Conservation (phyloP, 352 stramenopile genomes). For the Globisporangium canariense region DNA sequence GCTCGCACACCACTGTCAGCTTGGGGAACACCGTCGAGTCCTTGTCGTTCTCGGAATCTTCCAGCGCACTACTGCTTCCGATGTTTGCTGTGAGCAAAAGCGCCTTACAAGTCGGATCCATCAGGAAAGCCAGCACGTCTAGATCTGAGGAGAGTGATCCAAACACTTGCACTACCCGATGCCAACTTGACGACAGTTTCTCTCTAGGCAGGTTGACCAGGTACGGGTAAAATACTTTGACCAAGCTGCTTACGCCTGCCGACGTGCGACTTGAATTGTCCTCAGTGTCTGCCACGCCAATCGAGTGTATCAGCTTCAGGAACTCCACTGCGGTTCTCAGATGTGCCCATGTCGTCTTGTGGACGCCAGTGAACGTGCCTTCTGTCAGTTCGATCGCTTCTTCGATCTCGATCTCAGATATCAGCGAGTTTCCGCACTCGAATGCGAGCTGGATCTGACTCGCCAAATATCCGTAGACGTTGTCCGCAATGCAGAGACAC, state of each 20-base stretch:
- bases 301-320: slow-evolving; percentile 15
- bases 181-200: slow-evolving; percentile 38
- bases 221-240: slow-evolving; percentile 75
- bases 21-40: slow-evolving; percentile 26
- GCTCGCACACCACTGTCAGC: slow-evolving; percentile 46
- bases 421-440: slow-evolving; percentile 26
- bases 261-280: not conserved
- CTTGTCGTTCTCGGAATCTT: slow-evolving; percentile 1
- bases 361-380: slow-evolving; percentile 22
- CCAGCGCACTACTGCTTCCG: not conserved
- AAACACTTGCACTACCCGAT: slow-evolving; percentile 25
- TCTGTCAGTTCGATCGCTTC: slow-evolving; percentile 33
- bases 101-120: slow-evolving; percentile 48
- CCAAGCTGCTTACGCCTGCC: slow-evolving; percentile 31
- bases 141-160: slow-evolving; percentile 23
- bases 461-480: slow-evolving; percentile 16
- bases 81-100: slow-evolving; percentile 38
- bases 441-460: slow-evolving; percentile 17
- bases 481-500: slow-evolving; percentile 14
- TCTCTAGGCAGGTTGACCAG: slow-evolving; percentile 49
- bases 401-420: slow-evolving; percentile 41
- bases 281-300: not conserved
- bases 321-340: slow-evolving; percentile 18
- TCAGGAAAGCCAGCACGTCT: slow-evolving; percentile 23
- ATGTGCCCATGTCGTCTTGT: slow-evolving; percentile 27